Evolutionary conservation across 805 yeast species (phyloP).

Genomic region (Hagleromyces aurorensis): DNA sequence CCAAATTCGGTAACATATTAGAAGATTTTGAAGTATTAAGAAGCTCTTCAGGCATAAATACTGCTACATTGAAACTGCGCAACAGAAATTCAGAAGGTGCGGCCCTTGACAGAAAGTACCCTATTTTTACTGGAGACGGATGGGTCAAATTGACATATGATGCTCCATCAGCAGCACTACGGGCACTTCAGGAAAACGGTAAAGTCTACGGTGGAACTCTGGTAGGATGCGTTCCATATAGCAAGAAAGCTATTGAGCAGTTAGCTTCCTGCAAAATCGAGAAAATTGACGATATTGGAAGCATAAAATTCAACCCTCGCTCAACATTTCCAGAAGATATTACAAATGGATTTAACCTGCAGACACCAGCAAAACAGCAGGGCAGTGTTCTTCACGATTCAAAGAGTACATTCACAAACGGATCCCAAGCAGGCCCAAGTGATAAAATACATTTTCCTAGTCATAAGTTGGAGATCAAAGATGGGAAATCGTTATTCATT

Average conservation of each 20-base stretch:
- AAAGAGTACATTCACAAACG: no score
- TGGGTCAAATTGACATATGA: slow-evolving; percentile 91
- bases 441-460: no score
- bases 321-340: slow-evolving; percentile 1
- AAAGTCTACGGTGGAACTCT: slow-evolving; percentile 54
- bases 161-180: slow-evolving; percentile 61
- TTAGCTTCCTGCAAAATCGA: slow-evolving; percentile 35
- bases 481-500: slow-evolving; percentile 36
- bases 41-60: slow-evolving; percentile 27
- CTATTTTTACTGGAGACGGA: slow-evolving; percentile 75
- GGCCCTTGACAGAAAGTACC: slow-evolving; percentile 33
- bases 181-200: slow-evolving; percentile 85
- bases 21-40: slow-evolving; percentile 57
- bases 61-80: slow-evolving; percentile 20
- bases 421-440: no score
- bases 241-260: slow-evolving; percentile 52
- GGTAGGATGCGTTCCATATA: slow-evolving; percentile 65
- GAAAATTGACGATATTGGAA: slow-evolving; percentile 26
- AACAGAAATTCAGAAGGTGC: slow-evolving; percentile 7
- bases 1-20: slow-evolving; percentile 69
- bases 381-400: slow-evolving; percentile 1
- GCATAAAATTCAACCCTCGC: slow-evolving; percentile 9
- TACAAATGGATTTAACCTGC: neutral
- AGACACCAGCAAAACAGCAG: neutral
- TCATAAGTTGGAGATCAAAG: slow-evolving; percentile 33